Percentiles rank a stretch among this genome's conserved stretches.
phyloP scores from a whole-genome alignment of 495 filamentous ascomycete species.

The Trichocladium uniseriatum region DNA sequence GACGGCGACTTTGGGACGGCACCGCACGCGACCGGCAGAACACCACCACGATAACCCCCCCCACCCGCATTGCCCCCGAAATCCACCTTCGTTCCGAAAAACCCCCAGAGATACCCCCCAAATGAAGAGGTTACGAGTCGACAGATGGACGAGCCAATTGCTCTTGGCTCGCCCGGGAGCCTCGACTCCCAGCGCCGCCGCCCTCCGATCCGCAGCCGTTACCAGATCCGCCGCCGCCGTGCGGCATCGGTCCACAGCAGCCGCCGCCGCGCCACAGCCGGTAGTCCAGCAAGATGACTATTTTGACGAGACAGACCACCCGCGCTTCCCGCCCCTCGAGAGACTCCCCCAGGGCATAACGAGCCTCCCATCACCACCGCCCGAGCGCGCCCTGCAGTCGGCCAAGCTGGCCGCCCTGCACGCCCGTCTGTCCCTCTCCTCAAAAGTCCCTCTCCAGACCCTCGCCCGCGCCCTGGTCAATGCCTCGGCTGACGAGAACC shows the following conservation, averaged over 20 bases:
- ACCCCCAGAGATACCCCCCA: conserved; percentile 4
- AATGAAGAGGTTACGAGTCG: conserved; percentile 38
- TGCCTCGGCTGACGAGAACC: conserved; percentile 65
- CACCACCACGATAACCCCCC: conserved; percentile 3
- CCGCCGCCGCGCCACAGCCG: conserved; percentile 4
- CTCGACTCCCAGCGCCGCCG: conserved; percentile 31
- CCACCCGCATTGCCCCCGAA: neutral
- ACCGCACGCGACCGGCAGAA: conserved; percentile 7
- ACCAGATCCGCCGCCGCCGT: conserved; percentile 13
- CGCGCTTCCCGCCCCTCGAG: conserved; percentile 22
- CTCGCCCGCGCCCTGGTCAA: conserved; percentile 82
- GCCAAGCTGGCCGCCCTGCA: conserved; percentile 91
- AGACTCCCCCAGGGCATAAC: conserved; percentile 15
- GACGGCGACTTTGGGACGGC: conserved; percentile 13
- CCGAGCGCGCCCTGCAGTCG: conserved; percentile 58
- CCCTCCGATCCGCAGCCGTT: conserved; percentile 15
- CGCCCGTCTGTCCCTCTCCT: conserved; percentile 76
- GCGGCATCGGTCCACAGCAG: conserved; percentile 18
- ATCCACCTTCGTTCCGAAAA: neutral
- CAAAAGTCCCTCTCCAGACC: conserved; percentile 71
- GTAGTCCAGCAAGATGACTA: conserved; percentile 11
- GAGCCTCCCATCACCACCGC: conserved; percentile 53
- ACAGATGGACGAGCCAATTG: conserved; percentile 30
- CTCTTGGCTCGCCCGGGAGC: conserved; percentile 22
- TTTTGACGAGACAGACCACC: conserved; percentile 12